Conservation (phyloP, 1,284 basidiomycete genomes). For the Moesziomyces sp. region DNA sequence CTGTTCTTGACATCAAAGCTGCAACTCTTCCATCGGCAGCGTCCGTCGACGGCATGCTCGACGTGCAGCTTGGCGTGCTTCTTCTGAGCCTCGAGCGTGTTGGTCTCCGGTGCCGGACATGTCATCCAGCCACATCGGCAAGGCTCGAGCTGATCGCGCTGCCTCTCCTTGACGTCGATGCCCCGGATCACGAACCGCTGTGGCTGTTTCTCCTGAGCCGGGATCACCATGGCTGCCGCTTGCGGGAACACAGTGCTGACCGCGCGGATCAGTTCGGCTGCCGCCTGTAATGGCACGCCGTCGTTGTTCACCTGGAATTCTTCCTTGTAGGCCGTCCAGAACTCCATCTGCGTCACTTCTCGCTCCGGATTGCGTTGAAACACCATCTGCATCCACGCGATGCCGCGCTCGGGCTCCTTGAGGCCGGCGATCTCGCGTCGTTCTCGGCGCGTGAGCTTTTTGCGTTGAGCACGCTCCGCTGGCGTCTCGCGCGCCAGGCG, state of each 20-base stretch:
- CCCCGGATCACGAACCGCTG: constrained; percentile 81
- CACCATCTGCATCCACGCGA: constrained; percentile 76
- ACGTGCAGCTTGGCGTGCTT: constrained; percentile 52
- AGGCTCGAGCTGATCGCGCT: constrained; percentile 34
- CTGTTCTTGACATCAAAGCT: constrained; percentile 27
- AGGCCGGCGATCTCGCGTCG: constrained; percentile 34
- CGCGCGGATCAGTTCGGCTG: constrained; percentile 87
- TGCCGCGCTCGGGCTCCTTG: constrained; percentile 57
- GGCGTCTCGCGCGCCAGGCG: constrained; percentile 34
- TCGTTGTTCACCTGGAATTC: constrained; percentile 63
- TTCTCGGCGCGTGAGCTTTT: constrained; percentile 46
- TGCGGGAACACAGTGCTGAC: constrained; percentile 80
- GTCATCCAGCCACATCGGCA: constrained; percentile 55
- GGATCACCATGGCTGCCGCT: constrained; percentile 83
- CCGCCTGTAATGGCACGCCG: constrained; percentile 75
- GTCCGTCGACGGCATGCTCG: constrained; percentile 32
- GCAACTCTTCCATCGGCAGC: constrained; percentile 59
- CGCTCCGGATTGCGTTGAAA: constrained; percentile 77
- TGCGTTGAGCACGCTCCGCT: constrained; percentile 42
- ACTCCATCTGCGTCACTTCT: constrained; percentile 86
- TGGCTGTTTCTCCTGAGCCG: constrained; percentile 72
- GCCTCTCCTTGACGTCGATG: constrained; percentile 70
- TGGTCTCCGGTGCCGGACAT: constrained; percentile 47
- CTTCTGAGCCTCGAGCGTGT: constrained; percentile 34
- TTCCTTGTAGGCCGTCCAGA: constrained; percentile 87